A percentile compares a stretch with the other conserved stretches of the same genome.
Conservation (phyloP, 148 eudicot genomes). For the Cornus suecica region DNA sequence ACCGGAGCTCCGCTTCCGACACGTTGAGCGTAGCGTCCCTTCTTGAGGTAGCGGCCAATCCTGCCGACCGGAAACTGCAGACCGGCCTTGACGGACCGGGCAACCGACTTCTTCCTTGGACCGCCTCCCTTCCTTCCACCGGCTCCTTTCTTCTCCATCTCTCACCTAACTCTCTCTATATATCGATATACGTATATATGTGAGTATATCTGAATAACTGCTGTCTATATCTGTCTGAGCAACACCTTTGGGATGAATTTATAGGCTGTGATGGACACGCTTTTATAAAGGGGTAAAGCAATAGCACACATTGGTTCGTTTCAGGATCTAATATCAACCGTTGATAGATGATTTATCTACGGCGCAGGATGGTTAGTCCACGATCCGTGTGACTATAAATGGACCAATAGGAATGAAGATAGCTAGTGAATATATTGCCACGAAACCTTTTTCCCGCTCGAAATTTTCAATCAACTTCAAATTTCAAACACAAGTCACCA, state of each 20-base stretch:
- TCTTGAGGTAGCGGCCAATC: conserved; percentile 61
- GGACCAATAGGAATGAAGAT: conserved; percentile 34
- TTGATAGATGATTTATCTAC: conserved; percentile 19
- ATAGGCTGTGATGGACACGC: neutral
- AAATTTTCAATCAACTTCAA: neutral
- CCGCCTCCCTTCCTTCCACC: conserved; percentile 65
- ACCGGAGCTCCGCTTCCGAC: conserved; percentile 78
- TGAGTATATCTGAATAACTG: neutral
- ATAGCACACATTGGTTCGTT: neutral
- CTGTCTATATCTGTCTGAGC: neutral
- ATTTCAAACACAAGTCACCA: too few species aligned
- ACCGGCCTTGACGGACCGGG: conserved; percentile 65
- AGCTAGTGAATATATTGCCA: neutral
- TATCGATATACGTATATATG: neutral
- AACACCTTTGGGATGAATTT: neutral
- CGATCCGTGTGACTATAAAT: conserved; percentile 40
- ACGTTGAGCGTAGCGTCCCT: conserved; percentile 61
- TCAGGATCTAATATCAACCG: conserved; percentile 9
- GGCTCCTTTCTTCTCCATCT: conserved; percentile 75
- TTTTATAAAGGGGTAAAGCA: neutral
- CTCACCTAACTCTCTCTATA: neutral
- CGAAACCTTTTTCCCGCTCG: neutral
- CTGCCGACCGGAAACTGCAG: conserved; percentile 78
- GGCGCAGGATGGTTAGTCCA: conserved; percentile 1
- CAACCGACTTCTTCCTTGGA: conserved; percentile 57